phyloP scores from a whole-genome alignment of 164 flowering plant genomes.

The Kingdonia uniflora region DNA sequence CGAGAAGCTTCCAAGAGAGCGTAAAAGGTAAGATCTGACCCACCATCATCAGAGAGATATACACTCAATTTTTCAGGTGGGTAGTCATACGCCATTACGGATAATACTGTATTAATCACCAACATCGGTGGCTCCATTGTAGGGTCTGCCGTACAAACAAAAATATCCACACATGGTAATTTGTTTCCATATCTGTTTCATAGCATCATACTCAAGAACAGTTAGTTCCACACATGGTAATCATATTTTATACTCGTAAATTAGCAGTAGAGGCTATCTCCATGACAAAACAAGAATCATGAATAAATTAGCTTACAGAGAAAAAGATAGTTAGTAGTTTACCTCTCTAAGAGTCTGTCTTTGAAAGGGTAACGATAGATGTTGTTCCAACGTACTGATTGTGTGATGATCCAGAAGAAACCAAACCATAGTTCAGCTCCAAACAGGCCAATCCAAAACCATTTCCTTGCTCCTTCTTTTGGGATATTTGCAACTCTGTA shows the following conservation, averaged over 20 bases:
- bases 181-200: too few species aligned
- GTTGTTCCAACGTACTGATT: conserved; percentile 18
- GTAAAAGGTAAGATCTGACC: too few species aligned
- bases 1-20: too few species aligned
- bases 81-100: too few species aligned
- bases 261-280: too few species aligned
- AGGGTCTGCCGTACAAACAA: conserved; percentile 43
- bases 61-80: too few species aligned
- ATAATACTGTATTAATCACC: too few species aligned
- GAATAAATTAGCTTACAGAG: too few species aligned
- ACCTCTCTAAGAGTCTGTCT: conserved; percentile 28
- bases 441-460: conserved; percentile 24
- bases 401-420: conserved; percentile 21
- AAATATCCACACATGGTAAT: too few species aligned
- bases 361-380: conserved; percentile 20
- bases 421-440: conserved; percentile 25
- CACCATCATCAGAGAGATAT: too few species aligned
- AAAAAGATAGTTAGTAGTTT: neutral
- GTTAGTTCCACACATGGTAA: conserved; percentile 32
- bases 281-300: too few species aligned
- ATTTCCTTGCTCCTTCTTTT: conserved; percentile 5
- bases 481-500: conserved; percentile 20
- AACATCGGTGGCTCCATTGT: conserved; percentile 29
- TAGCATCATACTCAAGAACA: too few species aligned
- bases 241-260: conserved; percentile 11